Conservation (phyloP, 495 filamentous ascomycete species). For the Hypomontagnella submonticulosa region DNA sequence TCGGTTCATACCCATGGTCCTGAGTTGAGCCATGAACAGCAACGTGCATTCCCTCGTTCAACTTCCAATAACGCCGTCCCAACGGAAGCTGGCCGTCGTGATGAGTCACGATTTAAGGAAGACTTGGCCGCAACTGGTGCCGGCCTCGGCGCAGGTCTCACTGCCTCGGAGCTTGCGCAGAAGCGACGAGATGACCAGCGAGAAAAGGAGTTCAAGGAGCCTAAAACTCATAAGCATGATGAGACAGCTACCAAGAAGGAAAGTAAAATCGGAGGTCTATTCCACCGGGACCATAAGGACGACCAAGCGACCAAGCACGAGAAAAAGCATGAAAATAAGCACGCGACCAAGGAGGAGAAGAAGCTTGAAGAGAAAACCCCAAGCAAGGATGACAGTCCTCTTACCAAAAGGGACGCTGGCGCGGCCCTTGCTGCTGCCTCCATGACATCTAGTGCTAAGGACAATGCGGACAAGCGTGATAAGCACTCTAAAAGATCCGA, state of each 20-base stretch:
- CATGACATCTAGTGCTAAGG: conserved; percentile 29
- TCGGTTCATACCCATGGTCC: conserved; percentile 15
- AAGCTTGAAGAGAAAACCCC: conserved; percentile 6
- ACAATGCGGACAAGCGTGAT: conserved; percentile 33
- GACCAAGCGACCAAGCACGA: conserved; percentile 36
- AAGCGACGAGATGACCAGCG: conserved; percentile 32
- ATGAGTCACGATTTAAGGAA: conserved; percentile 19
- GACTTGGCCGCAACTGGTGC: conserved; percentile 24
- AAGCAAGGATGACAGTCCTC: conserved; percentile 28
- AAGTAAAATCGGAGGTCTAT: conserved; percentile 44
- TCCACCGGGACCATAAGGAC: conserved; percentile 48
- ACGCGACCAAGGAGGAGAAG: conserved; percentile 12
- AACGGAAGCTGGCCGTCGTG: conserved; percentile 38
- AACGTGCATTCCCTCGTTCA: conserved; percentile 41
- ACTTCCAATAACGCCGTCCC: conserved; percentile 25
- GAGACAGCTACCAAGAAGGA: conserved; percentile 39
- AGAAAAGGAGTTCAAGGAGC: conserved; percentile 24
- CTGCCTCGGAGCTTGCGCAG: conserved; percentile 21
- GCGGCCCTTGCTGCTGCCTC: conserved; percentile 44
- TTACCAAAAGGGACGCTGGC: conserved; percentile 40
- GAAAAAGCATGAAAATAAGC: conserved; percentile 5
- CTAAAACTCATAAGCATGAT: conserved; percentile 12
- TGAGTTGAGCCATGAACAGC: conserved; percentile 44
- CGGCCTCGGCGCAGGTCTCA: conserved; percentile 18
- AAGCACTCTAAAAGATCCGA: conserved; percentile 25